Conservation (phyloP, 1,284 basidiomycete species). For the Volvariella volvacea region DNA sequence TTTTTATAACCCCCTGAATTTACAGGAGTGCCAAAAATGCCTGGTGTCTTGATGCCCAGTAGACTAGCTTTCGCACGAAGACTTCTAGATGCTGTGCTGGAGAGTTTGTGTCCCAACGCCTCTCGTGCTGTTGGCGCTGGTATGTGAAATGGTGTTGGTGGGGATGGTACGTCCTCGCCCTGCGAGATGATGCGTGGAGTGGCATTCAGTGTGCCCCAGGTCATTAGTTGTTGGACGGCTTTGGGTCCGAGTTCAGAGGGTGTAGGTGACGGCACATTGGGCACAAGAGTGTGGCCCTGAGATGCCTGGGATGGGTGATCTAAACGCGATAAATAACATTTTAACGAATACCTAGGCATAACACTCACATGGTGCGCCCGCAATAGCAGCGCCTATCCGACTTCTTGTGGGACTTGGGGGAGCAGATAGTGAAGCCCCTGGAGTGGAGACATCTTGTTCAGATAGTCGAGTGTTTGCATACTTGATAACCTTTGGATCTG, state of each 20-base stretch:
- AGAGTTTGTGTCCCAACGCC: slow-evolving; percentile 70
- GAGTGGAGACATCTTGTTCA: slow-evolving; percentile 50
- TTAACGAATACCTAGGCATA: slow-evolving; percentile 1
- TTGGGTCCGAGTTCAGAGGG: slow-evolving; percentile 70
- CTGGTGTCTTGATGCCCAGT: slow-evolving; percentile 34
- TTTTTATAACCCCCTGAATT: slow-evolving; percentile 29
- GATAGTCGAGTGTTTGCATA: slow-evolving; percentile 76
- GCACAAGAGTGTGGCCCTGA: slow-evolving; percentile 59
- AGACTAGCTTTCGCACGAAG: slow-evolving; percentile 64
- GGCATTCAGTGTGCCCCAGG: slow-evolving; percentile 84
- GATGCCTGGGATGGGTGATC: slow-evolving; percentile 55
- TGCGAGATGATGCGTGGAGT: slow-evolving; percentile 80
- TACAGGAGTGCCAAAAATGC: slow-evolving; percentile 20
- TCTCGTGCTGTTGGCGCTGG: slow-evolving; percentile 69
- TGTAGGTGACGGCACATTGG: slow-evolving; percentile 82
- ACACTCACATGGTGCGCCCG: slow-evolving; percentile 67
- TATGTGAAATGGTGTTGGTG: slow-evolving; percentile 65
- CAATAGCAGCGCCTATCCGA: slow-evolving; percentile 83
- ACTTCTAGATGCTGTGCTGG: slow-evolving; percentile 63
- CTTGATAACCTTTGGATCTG: slow-evolving; percentile 61
- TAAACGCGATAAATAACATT: slow-evolving; percentile 18
- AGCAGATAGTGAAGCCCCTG: slow-evolving; percentile 38
- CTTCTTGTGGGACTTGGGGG: slow-evolving; percentile 86
- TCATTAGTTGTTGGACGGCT: slow-evolving; percentile 85
- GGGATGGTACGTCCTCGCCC: slow-evolving; percentile 46